Percentiles rank a stretch among this genome's conserved stretches.
Evolutionary conservation across 768 basidiomycete genomes (phyloP).

Genomic region (Boletus vermiculosoides): DNA sequence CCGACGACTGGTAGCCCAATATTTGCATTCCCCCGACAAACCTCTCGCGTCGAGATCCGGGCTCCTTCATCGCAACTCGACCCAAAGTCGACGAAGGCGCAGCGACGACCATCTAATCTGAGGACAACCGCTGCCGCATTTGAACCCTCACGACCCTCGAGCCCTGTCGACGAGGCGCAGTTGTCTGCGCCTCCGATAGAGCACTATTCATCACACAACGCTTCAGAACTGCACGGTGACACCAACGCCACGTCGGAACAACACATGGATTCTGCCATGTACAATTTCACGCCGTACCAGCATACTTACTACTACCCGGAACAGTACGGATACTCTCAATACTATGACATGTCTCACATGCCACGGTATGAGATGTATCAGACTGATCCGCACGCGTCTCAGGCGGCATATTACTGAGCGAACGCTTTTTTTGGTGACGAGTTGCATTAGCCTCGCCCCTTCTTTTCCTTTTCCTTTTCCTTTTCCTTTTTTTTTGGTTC

Average conservation of each 20-base stretch:
- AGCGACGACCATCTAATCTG: slow-evolving; percentile 39
- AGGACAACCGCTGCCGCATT: slow-evolving; percentile 53
- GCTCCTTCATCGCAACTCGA: slow-evolving; percentile 44
- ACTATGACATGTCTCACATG: slow-evolving; percentile 65
- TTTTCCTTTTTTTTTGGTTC: slow-evolving; percentile 19
- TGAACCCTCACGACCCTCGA: slow-evolving; percentile 41
- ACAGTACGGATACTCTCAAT: slow-evolving; percentile 62
- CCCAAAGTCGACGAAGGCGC: slow-evolving; percentile 20
- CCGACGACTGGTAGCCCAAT: slow-evolving; percentile 66
- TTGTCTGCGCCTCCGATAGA: slow-evolving; percentile 8
- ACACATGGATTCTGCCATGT: slow-evolving; percentile 39
- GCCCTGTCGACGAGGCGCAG: slow-evolving; percentile 21
- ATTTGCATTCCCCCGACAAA: slow-evolving; percentile 71
- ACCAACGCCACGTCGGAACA: slow-evolving; percentile 23
- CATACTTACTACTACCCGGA: slow-evolving; percentile 72
- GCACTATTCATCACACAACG: slow-evolving; percentile 12
- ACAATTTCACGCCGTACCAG: slow-evolving; percentile 55
- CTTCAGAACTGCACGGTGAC: slow-evolving; percentile 17
- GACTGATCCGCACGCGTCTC: slow-evolving; percentile 47
- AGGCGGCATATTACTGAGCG: slow-evolving; percentile 60
- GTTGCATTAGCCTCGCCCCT: slow-evolving; percentile 11
- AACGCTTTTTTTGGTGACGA: slow-evolving; percentile 9
- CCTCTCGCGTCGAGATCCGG: slow-evolving; percentile 72
- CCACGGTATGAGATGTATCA: slow-evolving; percentile 70
- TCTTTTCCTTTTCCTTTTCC: not conserved